Evolutionary conservation across 768 basidiomycete genomes (phyloP).

Genomic region (Gloeopeniophorella convolvens): DNA sequence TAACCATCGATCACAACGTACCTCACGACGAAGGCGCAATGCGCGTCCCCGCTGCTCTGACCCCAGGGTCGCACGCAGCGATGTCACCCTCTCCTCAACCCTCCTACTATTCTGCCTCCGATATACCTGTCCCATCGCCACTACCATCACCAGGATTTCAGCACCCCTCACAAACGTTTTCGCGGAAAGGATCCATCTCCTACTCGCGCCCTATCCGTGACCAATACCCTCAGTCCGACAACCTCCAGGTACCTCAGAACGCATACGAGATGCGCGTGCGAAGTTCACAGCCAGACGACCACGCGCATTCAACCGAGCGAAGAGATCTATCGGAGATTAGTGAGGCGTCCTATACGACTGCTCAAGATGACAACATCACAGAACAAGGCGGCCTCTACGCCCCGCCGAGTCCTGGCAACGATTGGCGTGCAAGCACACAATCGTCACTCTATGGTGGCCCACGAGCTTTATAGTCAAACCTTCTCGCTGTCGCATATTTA

Average conservation of each 20-base stretch:
- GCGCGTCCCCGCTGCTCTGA: conserved; percentile 12
- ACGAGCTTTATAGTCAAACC: conserved; percentile 5
- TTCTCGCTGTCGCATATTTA: neutral
- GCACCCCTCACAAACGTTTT: conserved; percentile 26
- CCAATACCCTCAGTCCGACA: conserved; percentile 33
- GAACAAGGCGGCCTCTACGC: neutral
- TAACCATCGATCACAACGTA: neutral
- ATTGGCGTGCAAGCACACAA: conserved; percentile 18
- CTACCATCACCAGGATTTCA: conserved; percentile 34
- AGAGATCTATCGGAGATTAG: conserved; percentile 4
- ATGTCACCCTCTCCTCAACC: conserved; percentile 6
- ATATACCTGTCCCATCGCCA: conserved; percentile 52
- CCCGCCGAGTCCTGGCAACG: conserved; percentile 3
- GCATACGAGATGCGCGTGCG: conserved; percentile 37
- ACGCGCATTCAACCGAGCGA: neutral
- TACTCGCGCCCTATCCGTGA: conserved; percentile 17
- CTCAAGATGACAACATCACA: conserved; percentile 6
- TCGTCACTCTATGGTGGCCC: conserved; percentile 12
- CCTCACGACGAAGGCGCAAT: neutral
- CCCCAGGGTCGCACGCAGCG: conserved; percentile 18
- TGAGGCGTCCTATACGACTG: conserved; percentile 17
- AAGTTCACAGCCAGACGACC: conserved; percentile 9
- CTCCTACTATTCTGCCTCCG: conserved; percentile 56
- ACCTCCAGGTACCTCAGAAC: conserved; percentile 32
- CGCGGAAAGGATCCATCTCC: conserved; percentile 19